phyloP scores from a whole-genome alignment of 805 yeast genomes.

The Saccharomycopsis sp. region DNA sequence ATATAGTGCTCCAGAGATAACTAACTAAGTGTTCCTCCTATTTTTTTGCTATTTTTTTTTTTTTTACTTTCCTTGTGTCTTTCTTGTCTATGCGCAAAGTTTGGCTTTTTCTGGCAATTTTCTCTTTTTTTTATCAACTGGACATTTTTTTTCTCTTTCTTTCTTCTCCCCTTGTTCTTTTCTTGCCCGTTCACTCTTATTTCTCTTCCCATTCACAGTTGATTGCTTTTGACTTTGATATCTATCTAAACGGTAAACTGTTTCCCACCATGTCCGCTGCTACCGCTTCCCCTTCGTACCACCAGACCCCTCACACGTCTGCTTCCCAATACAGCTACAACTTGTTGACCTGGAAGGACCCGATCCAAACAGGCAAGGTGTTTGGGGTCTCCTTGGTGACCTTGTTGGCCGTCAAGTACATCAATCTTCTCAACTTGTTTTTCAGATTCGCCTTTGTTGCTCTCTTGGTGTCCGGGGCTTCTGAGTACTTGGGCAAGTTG shows the following conservation, averaged over 20 bases:
- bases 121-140: neutral
- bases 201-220: too few relatives aligned
- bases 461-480: conserved; percentile 55
- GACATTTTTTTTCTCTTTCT: neutral
- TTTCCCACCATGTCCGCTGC: conserved; percentile 1
- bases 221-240: neutral
- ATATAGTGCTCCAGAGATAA: too few relatives aligned
- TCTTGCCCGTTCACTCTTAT: neutral
- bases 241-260: neutral
- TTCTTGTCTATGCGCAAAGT: too few relatives aligned
- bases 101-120: too few relatives aligned
- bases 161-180: neutral
- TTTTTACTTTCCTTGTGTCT: neutral
- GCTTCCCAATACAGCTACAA: neutral
- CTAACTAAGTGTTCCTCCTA: too few relatives aligned
- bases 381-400: conserved; percentile 53
- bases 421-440: conserved; percentile 53
- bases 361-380: conserved; percentile 67
- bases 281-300: conserved; percentile 4
- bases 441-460: conserved; percentile 52
- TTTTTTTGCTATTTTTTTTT: neutral
- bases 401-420: conserved; percentile 49
- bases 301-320: too few relatives aligned
- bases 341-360: conserved; percentile 67
- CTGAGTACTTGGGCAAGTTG: conserved; percentile 67